These are phyloP conservation scores for Botryotinia globosa DNA, from an alignment of 2,329 filamentous ascomycete species.

Conservation along the genomic window DNA sequence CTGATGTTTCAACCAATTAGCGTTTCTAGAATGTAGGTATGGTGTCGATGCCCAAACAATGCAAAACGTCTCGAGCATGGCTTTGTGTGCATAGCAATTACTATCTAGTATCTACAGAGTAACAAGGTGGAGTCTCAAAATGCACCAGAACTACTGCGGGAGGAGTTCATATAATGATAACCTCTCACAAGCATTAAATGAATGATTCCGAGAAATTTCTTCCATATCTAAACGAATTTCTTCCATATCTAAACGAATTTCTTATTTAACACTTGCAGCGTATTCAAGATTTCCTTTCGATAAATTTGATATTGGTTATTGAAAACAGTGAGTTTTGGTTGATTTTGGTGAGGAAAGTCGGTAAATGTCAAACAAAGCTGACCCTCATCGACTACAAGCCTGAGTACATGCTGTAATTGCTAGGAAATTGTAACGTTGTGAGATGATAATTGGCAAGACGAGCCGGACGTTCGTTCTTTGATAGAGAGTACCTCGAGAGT, in stretches of 20 bases:
- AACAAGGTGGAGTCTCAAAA: background rate
- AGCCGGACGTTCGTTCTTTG: constrained; percentile 6
- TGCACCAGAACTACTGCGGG: background rate
- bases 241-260: background rate
- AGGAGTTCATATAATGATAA: background rate
- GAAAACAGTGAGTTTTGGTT: background rate
- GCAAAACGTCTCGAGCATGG: background rate
- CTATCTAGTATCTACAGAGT: background rate
- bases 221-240: background rate
- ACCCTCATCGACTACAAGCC: background rate
- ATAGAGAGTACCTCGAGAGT: background rate
- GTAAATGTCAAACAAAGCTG: background rate
- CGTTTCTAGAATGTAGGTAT: background rate
- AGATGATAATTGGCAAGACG: constrained; percentile 1
- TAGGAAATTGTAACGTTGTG: background rate
- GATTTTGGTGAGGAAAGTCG: background rate
- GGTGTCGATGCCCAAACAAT: background rate
- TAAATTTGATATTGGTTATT: background rate
- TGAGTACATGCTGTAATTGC: background rate
- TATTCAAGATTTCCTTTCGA: background rate
- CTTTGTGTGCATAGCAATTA: background rate
- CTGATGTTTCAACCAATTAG: background rate
- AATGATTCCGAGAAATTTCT: background rate
- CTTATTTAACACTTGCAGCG: background rate
- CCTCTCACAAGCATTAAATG: background rate